Evolutionary conservation across 768 basidiomycete species (phyloP).

Genomic region (Piloderma croceum): DNA sequence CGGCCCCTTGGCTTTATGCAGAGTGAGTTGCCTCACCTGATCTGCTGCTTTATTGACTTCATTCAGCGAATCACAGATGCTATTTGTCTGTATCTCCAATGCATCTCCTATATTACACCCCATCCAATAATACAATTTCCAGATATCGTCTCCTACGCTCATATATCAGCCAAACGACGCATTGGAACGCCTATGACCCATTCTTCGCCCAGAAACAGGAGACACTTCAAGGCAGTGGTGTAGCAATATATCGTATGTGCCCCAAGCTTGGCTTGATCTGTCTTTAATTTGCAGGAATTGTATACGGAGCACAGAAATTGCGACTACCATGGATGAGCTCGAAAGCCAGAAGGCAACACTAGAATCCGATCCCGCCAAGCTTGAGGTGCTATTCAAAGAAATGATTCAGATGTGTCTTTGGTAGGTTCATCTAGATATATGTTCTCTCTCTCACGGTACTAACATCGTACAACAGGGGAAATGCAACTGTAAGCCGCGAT

Average conservation of each 20-base stretch:
- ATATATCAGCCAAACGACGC: conserved; percentile 57
- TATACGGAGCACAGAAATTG: conserved; percentile 48
- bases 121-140: conserved; percentile 3
- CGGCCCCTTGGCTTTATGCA: conserved; percentile 91
- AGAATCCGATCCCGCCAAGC: conserved; percentile 38
- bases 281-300: neutral
- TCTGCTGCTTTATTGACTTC: conserved; percentile 1
- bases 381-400: conserved; percentile 66
- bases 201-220: conserved; percentile 76
- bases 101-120: neutral
- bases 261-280: conserved; percentile 1
- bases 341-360: conserved; percentile 19
- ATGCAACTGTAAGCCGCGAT: conserved; percentile 65
- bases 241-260: conserved; percentile 70
- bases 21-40: conserved; percentile 50
- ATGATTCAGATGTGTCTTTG: conserved; percentile 91
- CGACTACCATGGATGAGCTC: conserved; percentile 65
- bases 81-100: conserved; percentile 50
- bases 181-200: conserved; percentile 79
- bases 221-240: conserved; percentile 73
- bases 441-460: neutral
- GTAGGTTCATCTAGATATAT: conserved; percentile 18
- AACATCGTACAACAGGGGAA: conserved; percentile 59
- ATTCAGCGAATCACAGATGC: conserved; percentile 41
- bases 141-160: conserved; percentile 84